phyloP scores from a whole-genome alignment of 306 rosid genomes.

The Vicia sativa region DNA sequence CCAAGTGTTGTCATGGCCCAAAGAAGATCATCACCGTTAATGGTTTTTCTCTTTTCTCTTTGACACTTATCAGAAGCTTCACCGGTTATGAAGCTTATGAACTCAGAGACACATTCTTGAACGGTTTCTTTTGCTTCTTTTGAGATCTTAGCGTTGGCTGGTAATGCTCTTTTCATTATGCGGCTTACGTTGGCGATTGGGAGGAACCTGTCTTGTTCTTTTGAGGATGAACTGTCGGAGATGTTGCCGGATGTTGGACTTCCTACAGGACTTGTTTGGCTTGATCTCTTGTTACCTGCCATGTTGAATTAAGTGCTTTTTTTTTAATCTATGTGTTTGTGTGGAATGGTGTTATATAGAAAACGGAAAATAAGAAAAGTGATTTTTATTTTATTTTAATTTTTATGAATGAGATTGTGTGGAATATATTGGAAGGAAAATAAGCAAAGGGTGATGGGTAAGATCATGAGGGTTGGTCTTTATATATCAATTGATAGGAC shows the following conservation, averaged over 20 bases:
- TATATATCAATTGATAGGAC: conserved; percentile 40
- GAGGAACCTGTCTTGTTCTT: conserved; percentile 83
- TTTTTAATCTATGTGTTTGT: background rate
- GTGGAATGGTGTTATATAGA: background rate
- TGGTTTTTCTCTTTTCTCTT: conserved; percentile 81
- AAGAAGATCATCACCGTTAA: conserved; percentile 83
- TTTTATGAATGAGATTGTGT: background rate
- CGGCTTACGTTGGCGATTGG: conserved; percentile 91
- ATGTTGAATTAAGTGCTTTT: conserved; percentile 34
- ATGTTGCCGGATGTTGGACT: conserved; percentile 73
- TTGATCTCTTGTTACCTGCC: conserved; percentile 61
- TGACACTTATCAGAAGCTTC: conserved; percentile 94
- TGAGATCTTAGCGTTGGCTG: conserved; percentile 81
- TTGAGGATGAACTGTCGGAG: conserved; percentile 59
- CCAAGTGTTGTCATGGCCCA: conserved; percentile 95
- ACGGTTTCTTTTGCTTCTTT: conserved; percentile 86
- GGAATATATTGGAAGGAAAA: conserved; percentile 37
- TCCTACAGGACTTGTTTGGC: conserved; percentile 63
- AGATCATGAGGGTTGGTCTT: conserved; percentile 42
- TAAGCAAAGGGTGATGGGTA: conserved; percentile 37
- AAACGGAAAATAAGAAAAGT: conserved; percentile 27
- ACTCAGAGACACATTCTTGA: conserved; percentile 89
- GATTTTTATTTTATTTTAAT: conserved; percentile 32
- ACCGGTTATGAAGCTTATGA: conserved; percentile 88
- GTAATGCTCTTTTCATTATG: conserved; percentile 82